Conservation (phyloP, 306 rosid genomes). For the Sesbania bispinosa region DNA sequence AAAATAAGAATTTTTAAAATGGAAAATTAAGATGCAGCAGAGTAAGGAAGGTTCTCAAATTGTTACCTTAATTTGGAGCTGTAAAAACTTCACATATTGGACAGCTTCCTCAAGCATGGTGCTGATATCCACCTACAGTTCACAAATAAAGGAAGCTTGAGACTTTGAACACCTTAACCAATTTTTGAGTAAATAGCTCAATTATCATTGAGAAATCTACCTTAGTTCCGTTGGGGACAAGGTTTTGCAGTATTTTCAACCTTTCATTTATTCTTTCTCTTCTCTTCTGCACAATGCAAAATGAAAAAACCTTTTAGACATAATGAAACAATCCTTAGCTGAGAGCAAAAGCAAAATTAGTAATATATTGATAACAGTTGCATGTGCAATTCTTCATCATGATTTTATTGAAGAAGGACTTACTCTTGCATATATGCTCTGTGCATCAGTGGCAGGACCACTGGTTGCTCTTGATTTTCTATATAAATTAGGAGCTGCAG, state of each 20-base stretch:
- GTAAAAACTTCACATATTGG: conserved; percentile 79
- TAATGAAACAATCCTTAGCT: too few relatives aligned
- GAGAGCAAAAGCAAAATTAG: neutral
- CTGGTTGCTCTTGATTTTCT: conserved; percentile 49
- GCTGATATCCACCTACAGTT: conserved; percentile 73
- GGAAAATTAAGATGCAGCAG: neutral
- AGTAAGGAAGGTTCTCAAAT: neutral
- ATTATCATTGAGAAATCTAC: conserved; percentile 27
- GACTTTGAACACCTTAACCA: neutral
- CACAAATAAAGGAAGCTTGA: neutral
- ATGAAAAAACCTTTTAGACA: neutral
- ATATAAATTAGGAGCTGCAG: conserved; percentile 13
- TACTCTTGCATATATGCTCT: conserved; percentile 86
- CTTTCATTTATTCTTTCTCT: conserved; percentile 91
- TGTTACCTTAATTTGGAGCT: conserved; percentile 83
- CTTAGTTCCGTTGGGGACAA: conserved; percentile 93
- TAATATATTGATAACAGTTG: neutral
- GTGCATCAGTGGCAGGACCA: conserved; percentile 78
- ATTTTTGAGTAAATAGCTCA: neutral
- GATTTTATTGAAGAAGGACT: too few relatives aligned
- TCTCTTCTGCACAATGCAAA: conserved; percentile 56
- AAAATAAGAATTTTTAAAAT: neutral
- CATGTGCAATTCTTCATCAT: neutral
- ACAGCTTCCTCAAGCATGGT: conserved; percentile 97
- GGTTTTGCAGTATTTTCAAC: conserved; percentile 65